Base-by-base conservation (phyloP, 2,329 filamentous ascomycete species). In the Neonectria faginata region DNA sequence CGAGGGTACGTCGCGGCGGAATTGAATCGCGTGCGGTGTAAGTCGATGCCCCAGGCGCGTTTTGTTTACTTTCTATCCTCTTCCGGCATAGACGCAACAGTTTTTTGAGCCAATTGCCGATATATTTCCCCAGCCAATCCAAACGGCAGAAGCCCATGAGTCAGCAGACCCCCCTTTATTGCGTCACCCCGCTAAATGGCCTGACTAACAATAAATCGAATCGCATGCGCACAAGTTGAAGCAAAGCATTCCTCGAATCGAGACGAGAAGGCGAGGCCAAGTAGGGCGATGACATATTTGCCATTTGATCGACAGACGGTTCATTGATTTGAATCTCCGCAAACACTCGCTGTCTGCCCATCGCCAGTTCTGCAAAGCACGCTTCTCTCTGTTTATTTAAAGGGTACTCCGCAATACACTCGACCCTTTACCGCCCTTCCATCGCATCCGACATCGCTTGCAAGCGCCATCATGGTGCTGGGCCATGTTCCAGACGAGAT, bases 401-500 rank as follows among this genome's bases (percentile, higher is more conserved):
- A 60, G 57, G 12, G 20, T 41, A 48, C 33, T 55, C 44, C 20
- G 50, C 57, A 44, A 36, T 54, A 42, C 31, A 20, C 39, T 42
- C 16, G 50, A 54, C 39, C 61, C 18, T 29, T 62, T 64, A 68
- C 57, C 66, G 57, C 66, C 25, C 51, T 47, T 55, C 50, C 22
- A 10, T 36, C 39, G 65, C 48, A 33, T 47, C 53, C 47, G 54
- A 63, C 57, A 53, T 53, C 57, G 61, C 67, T 54, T 69, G 54
- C 60, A 20, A 61, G 64, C 67, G 62, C 62, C 67, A 73, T 58
- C 68, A 78, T 79, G 76, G 78, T 79, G 41, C 73, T 87, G 60
- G 76, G 81, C 42, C 70, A 76, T 58, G 83, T 96, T 39, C 94
- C 94, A 44, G 92, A 95, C 78, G 96, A 99, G 82, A 87, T 98